Percentiles rank a stretch among this genome's conserved stretches.
Conservation (phyloP, 75 land plant genomes). For the Pseudotsuga menziesii region DNA sequence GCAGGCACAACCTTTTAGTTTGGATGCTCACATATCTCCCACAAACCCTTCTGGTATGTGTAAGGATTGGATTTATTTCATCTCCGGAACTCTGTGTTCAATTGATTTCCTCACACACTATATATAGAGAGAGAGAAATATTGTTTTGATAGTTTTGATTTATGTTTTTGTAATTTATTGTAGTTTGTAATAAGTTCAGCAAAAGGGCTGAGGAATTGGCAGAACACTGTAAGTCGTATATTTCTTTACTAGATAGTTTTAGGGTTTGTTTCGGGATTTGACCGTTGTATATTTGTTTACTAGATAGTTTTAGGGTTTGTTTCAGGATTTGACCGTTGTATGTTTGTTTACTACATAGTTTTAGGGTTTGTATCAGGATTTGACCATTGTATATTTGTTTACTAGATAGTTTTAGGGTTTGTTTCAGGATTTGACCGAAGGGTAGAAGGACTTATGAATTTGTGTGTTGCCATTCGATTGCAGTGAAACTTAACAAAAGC, state of each 20-base stretch:
- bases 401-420: neutral
- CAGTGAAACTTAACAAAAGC: slow-evolving; percentile 32
- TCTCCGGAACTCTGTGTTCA: no score
- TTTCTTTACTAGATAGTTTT: neutral
- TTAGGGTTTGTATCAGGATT: neutral
- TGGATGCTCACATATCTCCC: no score
- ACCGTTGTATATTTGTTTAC: neutral
- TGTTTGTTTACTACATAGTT: neutral
- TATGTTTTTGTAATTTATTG: no score
- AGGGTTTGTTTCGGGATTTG: neutral
- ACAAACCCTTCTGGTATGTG: no score
- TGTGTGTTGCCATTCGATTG: neutral
- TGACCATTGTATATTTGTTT: neutral
- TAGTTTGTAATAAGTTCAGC: neutral
- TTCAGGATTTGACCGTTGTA: neutral
- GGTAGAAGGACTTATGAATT: slow-evolving; percentile 19
- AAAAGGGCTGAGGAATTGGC: neutral
- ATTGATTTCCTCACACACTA: no score
- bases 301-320: neutral
- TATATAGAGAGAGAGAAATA: no score
- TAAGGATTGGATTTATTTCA: no score
- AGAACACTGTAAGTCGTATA: neutral
- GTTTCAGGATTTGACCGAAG: neutral
- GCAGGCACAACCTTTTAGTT: no score
- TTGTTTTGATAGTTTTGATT: no score